These are phyloP conservation scores for Ophiosphaerella korrae DNA, from an alignment of 2,329 filamentous ascomycete species.

Conservation along the genomic window DNA sequence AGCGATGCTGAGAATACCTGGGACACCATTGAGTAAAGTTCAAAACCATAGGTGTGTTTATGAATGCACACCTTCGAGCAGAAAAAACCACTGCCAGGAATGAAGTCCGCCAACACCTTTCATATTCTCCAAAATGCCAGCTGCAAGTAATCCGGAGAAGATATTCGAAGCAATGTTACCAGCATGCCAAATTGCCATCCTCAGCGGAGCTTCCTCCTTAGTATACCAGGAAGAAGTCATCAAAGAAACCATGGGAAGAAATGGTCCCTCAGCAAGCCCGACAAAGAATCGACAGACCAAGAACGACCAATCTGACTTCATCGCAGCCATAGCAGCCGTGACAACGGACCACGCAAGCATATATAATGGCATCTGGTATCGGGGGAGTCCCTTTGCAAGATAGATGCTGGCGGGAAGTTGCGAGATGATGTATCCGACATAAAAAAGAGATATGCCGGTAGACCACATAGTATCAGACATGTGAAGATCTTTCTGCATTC, in stretches of 20 bases:
- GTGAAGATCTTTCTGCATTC: constrained; percentile 46
- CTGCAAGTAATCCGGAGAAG: constrained; percentile 53
- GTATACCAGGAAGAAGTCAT: constrained; percentile 56
- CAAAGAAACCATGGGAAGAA: constrained; percentile 46
- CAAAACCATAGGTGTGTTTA: too few species aligned
- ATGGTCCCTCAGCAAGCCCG: constrained; percentile 47
- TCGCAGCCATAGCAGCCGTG: constrained; percentile 51
- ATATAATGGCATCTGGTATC: constrained; percentile 43
- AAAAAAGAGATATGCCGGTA: constrained; percentile 51
- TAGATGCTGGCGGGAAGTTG: constrained; percentile 55
- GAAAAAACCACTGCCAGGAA: constrained; percentile 53
- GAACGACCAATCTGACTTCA: constrained; percentile 37
- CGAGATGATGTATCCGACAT: constrained; percentile 54
- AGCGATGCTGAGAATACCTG: too few species aligned
- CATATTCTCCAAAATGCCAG: constrained; percentile 54
- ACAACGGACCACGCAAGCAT: constrained; percentile 51
- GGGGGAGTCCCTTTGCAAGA: constrained; percentile 46
- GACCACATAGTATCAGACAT: constrained; percentile 43
- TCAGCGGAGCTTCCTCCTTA: constrained; percentile 50
- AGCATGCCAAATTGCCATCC: constrained; percentile 55
- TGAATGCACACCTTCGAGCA: constrained; percentile 55
- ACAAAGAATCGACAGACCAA: constrained; percentile 46
- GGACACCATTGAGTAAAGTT: too few species aligned
- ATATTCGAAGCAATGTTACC: constrained; percentile 55
- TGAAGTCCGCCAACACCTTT: constrained; percentile 46